Base-by-base conservation (phyloP, 108 stramenopile species). In the Skeletonema marinoi region DNA sequence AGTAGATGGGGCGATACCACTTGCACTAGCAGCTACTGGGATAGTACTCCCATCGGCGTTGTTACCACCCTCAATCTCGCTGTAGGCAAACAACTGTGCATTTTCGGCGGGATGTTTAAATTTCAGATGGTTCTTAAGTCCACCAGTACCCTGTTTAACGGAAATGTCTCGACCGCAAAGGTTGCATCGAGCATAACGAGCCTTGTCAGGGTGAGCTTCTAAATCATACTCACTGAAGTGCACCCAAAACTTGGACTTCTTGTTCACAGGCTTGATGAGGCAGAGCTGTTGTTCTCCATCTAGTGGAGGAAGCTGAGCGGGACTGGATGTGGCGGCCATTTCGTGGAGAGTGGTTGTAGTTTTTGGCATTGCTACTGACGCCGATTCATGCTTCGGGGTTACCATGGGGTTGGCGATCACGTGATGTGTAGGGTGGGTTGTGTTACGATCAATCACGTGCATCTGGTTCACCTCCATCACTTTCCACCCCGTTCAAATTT, bases 141-240 rank as follows among this genome's bases (percentile, higher is more conserved):
- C 78, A 0, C 71, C 78, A 2, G 78, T 78, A 25, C 78, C 78
- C 66, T 72, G 70, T 51, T 78, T 78, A 51, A 78, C 65, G 10
- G 66, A 67, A 17, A 78, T 71, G 17, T 78, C 77, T 38, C 41
- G 70, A 44, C 70, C 69, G 36, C 77, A 78, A 7, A 78, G 70
- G 35, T 16, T 66, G 70, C 77, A 78, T 39, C 63, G 50, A 59
- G 70, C 77, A 10, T 44, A 46, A 3, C n/a, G 51, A 6, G 8
- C 25, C 46, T 78, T 71, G 54, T 65, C 69, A 38, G 77, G 77
- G 48, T 78, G 77, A 50, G 12, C 16, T 16, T 65, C 77, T 1
- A 29, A 13, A 54, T 78, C 70, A 48, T 78, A 78, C 8, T 50
- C 65, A 44, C 54, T 54, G 54, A 65, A 78, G 51, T 78, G 70